Evolutionary conservation across 164 flowering plant species (phyloP).

Genomic region (Nymphaea colorata): DNA sequence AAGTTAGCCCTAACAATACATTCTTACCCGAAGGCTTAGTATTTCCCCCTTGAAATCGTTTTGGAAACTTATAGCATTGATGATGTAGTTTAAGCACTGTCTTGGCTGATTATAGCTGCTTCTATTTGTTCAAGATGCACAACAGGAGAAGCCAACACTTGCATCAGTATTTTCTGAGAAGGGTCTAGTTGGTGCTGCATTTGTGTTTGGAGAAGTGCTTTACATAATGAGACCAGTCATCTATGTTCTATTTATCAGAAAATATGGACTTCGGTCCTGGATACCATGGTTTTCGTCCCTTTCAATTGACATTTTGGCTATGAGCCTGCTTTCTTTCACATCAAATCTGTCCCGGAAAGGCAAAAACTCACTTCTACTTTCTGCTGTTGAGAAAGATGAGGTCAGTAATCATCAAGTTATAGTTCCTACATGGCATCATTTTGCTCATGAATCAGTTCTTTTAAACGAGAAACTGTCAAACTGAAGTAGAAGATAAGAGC

Average conservation of each 20-base stretch:
- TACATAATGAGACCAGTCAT: conserved; percentile 75
- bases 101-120: not conserved
- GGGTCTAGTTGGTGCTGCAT: conserved; percentile 61
- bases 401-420: conserved; percentile 20
- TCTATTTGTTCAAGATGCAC: conserved; percentile 23
- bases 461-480: too few relatives aligned
- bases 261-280: conserved; percentile 85
- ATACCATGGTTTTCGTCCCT: conserved; percentile 77
- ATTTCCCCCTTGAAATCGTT: not conserved
- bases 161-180: conserved; percentile 53
- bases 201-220: conserved; percentile 53
- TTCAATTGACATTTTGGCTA: conserved; percentile 52
- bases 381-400: conserved; percentile 62
- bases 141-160: conserved; percentile 39
- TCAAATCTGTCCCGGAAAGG: conserved; percentile 11
- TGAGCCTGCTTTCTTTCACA: conserved; percentile 42
- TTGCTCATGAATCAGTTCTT: too few relatives aligned
- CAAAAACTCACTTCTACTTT: conserved; percentile 22
- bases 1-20: conserved; percentile 5
- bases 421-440: not conserved
- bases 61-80: not conserved
- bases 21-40: not conserved
- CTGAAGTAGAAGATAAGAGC: not conserved
- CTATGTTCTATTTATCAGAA: conserved; percentile 75
- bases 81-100: not conserved